Evolutionary conservation across 2,329 filamentous ascomycete genomes (phyloP).

Genomic region (Metarhizium rileyi): DNA sequence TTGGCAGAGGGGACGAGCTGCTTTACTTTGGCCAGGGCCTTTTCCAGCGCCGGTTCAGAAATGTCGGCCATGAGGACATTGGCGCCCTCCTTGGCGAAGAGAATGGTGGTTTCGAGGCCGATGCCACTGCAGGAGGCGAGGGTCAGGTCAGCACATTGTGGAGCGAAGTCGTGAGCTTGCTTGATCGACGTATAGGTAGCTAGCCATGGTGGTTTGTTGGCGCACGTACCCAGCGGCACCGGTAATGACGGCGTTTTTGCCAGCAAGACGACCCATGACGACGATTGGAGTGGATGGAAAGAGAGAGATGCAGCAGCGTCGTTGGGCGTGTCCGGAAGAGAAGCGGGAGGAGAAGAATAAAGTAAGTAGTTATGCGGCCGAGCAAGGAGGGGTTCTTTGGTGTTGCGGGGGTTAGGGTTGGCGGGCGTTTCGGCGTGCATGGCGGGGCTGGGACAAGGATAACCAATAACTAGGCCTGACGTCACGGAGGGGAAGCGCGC

Average conservation of each 20-base stretch:
- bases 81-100: slow-evolving; percentile 83
- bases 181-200: neutral
- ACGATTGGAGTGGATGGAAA: neutral
- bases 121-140: slow-evolving; percentile 55
- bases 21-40: slow-evolving; percentile 64
- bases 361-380: neutral
- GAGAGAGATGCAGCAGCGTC: neutral
- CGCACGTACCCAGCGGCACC: slow-evolving; percentile 65
- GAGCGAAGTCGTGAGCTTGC: neutral
- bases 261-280: slow-evolving; percentile 40
- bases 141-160: neutral
- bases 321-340: neutral
- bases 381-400: neutral
- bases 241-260: slow-evolving; percentile 64
- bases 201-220: neutral
- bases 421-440: neutral
- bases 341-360: neutral
- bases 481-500: too few relatives aligned
- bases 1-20: slow-evolving; percentile 54
- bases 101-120: slow-evolving; percentile 81
- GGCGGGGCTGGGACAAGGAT: neutral
- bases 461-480: too few relatives aligned
- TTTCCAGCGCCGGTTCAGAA: slow-evolving; percentile 66
- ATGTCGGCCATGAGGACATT: slow-evolving; percentile 80
- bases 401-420: neutral